Percentiles rank a stretch among this genome's conserved stretches.
phyloP scores from a whole-genome alignment of 129 eudicot genomes.

The Dittrichia graveolens region DNA sequence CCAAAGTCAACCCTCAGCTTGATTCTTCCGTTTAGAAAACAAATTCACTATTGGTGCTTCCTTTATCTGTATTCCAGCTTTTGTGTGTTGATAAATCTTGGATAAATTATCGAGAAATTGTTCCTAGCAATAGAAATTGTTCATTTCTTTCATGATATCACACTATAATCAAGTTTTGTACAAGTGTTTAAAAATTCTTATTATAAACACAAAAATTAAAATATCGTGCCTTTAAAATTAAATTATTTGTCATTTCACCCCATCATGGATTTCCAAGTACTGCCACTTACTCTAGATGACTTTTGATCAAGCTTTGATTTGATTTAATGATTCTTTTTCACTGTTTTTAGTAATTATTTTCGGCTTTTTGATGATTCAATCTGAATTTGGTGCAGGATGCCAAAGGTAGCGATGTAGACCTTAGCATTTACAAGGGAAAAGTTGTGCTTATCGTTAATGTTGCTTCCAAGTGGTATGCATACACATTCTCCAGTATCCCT shows the following conservation, averaged over 20 bases:
- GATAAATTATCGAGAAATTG: too few relatives aligned
- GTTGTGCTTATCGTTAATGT: slow-evolving; percentile 64
- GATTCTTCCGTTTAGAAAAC: neutral
- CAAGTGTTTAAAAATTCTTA: too few relatives aligned
- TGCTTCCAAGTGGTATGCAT: slow-evolving; percentile 57
- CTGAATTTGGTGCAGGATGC: slow-evolving; percentile 44
- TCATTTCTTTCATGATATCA: too few relatives aligned
- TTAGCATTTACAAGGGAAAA: slow-evolving; percentile 56
- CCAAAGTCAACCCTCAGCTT: slow-evolving; percentile 22
- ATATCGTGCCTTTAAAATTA: neutral
- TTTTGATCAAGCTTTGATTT: neutral
- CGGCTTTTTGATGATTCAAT: neutral
- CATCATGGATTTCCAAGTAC: neutral
- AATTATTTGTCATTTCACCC: neutral
- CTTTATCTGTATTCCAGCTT: too few relatives aligned
- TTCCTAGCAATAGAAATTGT: too few relatives aligned
- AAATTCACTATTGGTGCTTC: too few relatives aligned
- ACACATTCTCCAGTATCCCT: neutral
- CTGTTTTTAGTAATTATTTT: slow-evolving; percentile 2
- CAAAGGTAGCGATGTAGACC: slow-evolving; percentile 54
- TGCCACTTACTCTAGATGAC: neutral
- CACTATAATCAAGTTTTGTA: too few relatives aligned
- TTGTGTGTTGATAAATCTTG: too few relatives aligned
- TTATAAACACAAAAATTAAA: too few relatives aligned
- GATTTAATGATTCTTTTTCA: neutral